A percentile compares a stretch with the other conserved stretches of the same genome.
These are phyloP conservation scores for Eucalyptus cloeziana DNA, from an alignment of 345 rosid genomes.

Conservation along the genomic window DNA sequence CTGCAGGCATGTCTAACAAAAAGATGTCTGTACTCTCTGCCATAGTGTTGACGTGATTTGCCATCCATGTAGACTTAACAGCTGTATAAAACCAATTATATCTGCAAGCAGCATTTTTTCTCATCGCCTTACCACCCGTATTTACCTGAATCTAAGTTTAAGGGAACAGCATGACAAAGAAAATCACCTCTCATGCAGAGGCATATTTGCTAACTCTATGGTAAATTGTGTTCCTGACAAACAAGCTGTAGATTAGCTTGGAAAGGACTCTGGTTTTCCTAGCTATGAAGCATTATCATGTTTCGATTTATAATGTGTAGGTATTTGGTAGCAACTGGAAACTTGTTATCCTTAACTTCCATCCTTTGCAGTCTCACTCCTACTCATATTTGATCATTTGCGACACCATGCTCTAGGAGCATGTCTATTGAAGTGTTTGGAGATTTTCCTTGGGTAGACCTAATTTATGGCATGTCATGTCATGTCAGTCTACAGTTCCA, in stretches of 20 bases:
- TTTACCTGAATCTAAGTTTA: background rate
- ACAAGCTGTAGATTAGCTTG: background rate
- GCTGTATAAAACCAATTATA: background rate
- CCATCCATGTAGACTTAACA: background rate
- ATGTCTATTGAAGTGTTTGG: background rate
- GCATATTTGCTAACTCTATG: background rate
- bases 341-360: background rate
- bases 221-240: background rate
- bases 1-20: background rate
- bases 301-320: background rate
- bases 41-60: background rate
- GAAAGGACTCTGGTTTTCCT: background rate
- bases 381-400: background rate
- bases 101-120: background rate
- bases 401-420: background rate
- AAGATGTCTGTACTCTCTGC: background rate
- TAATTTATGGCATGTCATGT: background rate
- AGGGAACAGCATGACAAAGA: background rate
- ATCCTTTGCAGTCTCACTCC: background rate
- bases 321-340: background rate
- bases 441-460: background rate
- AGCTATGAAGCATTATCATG: background rate
- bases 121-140: background rate
- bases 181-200: background rate
- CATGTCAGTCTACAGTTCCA: background rate